A percentile compares a stretch with the other conserved stretches of the same genome.
Conservation (phyloP, 805 yeast genomes). For the Lipomyces japonicus region DNA sequence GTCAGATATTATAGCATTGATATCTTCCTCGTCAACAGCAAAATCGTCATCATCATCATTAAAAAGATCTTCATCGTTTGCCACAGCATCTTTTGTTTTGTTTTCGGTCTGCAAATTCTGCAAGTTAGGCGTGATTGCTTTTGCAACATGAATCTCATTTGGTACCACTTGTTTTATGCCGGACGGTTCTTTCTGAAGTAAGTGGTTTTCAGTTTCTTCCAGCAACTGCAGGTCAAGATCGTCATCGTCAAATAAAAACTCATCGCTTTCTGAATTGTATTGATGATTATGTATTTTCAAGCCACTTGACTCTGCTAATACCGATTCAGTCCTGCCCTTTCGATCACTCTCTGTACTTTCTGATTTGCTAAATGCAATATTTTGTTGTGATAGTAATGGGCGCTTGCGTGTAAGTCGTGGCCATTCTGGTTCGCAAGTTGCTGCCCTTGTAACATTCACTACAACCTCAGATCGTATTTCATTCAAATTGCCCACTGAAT, state of each 20-base stretch:
- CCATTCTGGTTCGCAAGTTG: constrained; percentile 25
- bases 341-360: neutral
- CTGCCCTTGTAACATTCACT: constrained; percentile 3
- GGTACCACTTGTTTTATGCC: no score
- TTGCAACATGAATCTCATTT: no score
- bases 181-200: no score
- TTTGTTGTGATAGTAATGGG: no score
- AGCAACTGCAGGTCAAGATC: constrained; percentile 8
- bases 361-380: no score
- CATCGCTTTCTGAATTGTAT: neutral
- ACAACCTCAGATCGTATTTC: neutral
- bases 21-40: no score
- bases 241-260: constrained; percentile 5
- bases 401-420: neutral
- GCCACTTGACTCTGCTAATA: neutral
- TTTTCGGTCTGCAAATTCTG: neutral
- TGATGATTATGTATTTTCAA: no score
- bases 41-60: no score
- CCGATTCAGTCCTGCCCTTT: neutral
- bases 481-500: neutral
- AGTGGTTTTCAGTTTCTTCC: constrained; percentile 7
- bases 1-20: no score
- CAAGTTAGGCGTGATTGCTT: no score
- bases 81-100: neutral
- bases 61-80: no score